These are phyloP conservation scores for Myxozyma nipponensis DNA, from an alignment of 805 yeast species.

Conservation along the genomic window DNA sequence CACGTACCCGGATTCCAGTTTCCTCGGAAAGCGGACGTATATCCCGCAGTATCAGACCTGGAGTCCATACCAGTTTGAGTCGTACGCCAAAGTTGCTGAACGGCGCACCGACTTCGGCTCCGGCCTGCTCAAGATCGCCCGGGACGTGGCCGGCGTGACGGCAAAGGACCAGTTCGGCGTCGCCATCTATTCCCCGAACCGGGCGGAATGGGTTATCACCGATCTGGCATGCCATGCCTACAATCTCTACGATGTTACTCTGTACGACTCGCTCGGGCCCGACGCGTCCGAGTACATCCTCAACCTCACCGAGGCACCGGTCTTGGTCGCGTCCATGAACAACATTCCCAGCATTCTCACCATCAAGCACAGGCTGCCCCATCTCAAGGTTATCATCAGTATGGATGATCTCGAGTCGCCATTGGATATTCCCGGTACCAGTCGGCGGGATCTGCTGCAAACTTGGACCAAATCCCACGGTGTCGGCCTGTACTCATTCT, in stretches of 20 bases:
- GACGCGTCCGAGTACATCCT: conserved; percentile 62
- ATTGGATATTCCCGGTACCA: conserved; percentile 30
- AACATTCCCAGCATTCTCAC: conserved; percentile 47
- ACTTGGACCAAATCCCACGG: conserved; percentile 16
- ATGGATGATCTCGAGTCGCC: conserved; percentile 46
- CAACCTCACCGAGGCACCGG: conserved; percentile 58
- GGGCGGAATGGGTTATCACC: conserved; percentile 64
- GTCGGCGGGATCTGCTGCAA: conserved; percentile 39
- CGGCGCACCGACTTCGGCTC: conserved; percentile 51
- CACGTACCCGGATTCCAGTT: conserved; percentile 30
- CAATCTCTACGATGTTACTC: conserved; percentile 49
- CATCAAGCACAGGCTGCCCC: conserved; percentile 43
- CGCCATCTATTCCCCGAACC: conserved; percentile 54
- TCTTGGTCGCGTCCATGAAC: conserved; percentile 50
- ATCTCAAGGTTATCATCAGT: conserved; percentile 51
- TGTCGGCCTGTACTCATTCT: conserved; percentile 18
- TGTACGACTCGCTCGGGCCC: conserved; percentile 55
- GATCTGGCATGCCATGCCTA: conserved; percentile 65
- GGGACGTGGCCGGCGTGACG: conserved; percentile 33
- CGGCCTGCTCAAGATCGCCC: conserved; percentile 46
- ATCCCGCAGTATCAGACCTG: conserved; percentile 39
- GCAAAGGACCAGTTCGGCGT: conserved; percentile 46
- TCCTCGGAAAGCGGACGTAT: conserved; percentile 41
- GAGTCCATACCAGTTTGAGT: conserved; percentile 44
- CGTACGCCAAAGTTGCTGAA: conserved; percentile 43